These are phyloP conservation scores for Fraxinus angustifolia DNA, from an alignment of 305 asterid genomes.

Conservation along the genomic window DNA sequence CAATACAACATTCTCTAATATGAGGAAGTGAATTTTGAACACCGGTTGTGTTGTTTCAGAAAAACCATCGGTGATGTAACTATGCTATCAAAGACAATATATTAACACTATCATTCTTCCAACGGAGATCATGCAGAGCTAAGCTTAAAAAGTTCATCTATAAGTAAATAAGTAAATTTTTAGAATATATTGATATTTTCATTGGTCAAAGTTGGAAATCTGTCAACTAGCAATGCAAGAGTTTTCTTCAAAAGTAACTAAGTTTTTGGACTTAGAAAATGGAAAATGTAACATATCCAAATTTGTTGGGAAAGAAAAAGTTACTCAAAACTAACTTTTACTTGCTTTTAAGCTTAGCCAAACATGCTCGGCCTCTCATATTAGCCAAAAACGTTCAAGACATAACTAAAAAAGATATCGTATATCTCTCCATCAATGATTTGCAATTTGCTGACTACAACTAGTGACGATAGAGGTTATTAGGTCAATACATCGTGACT, in stretches of 20 bases:
- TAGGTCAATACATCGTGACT: neutral
- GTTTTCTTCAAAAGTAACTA: neutral
- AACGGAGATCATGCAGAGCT: neutral
- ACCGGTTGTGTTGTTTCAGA: neutral
- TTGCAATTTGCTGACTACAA: neutral
- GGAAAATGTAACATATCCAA: neutral
- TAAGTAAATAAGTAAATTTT: neutral
- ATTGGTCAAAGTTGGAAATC: neutral
- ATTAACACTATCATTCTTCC: neutral
- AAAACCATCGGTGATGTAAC: neutral
- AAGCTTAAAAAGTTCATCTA: neutral
- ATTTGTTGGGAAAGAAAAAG: neutral
- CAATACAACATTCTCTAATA: neutral
- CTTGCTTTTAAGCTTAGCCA: neutral
- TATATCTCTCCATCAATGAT: neutral
- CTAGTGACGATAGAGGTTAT: neutral
- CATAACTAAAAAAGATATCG: neutral
- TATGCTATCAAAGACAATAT: neutral
- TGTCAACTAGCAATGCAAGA: neutral
- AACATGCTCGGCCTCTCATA: neutral
- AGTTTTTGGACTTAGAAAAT: neutral
- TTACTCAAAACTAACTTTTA: neutral
- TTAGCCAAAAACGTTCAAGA: neutral
- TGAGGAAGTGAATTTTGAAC: neutral
- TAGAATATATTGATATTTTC: too few relatives aligned